These are phyloP conservation scores for Scedosporium dehoogii DNA, from an alignment of 2,329 filamentous ascomycete species.

Conservation along the genomic window DNA sequence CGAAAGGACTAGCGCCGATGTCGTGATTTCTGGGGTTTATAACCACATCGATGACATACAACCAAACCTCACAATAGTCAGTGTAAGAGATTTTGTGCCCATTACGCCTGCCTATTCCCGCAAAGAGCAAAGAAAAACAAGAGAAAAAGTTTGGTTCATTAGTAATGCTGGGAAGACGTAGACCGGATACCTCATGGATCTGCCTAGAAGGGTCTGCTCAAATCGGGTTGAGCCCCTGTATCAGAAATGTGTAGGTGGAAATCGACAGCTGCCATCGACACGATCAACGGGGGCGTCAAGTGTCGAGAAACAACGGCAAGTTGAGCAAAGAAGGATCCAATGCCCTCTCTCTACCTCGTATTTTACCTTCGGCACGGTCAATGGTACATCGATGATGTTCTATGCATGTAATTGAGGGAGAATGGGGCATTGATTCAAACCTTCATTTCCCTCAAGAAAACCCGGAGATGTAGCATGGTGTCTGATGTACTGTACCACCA, in stretches of 20 bases:
- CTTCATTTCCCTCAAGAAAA: not conserved
- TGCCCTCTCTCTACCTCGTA: too few species aligned
- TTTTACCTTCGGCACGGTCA: not conserved
- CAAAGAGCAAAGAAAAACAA: not conserved
- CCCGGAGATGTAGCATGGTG: not conserved
- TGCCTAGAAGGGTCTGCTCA: not conserved
- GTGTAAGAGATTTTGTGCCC: not conserved
- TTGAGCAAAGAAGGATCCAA: too few species aligned
- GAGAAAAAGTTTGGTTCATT: not conserved
- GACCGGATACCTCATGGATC: not conserved
- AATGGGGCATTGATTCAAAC: not conserved
- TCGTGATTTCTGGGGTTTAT: conserved; percentile 28
- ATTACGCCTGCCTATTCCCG: not conserved
- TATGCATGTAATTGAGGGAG: not conserved
- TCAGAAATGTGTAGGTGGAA: not conserved
- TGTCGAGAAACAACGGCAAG: too few species aligned
- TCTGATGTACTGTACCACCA: not conserved
- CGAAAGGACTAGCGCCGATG: conserved; percentile 42
- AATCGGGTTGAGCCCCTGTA: not conserved
- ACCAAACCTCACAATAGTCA: not conserved
- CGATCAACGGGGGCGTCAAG: too few species aligned
- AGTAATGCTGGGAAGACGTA: not conserved
- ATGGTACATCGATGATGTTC: not conserved
- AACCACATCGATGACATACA: conserved; percentile 1
- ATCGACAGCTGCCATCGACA: too few species aligned